Conservation (phyloP, 495 filamentous ascomycete species). For the Aspergillus asperescens region DNA sequence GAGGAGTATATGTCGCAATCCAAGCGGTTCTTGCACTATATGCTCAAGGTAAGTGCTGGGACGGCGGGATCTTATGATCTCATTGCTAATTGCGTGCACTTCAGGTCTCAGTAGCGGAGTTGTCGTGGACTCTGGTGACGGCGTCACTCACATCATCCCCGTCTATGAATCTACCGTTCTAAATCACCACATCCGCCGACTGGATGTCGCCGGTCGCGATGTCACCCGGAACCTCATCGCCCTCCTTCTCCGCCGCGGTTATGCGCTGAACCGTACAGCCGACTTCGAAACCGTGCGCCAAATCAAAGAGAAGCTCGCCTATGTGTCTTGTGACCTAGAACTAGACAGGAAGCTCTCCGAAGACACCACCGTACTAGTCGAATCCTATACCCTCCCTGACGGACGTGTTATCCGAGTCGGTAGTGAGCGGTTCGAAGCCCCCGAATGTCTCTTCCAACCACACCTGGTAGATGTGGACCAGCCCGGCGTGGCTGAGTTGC, state of each 20-base stretch:
- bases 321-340: slow-evolving; percentile 97
- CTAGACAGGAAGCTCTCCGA: slow-evolving; percentile 93
- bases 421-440: slow-evolving; percentile 94
- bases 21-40: slow-evolving; percentile 97
- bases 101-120: slow-evolving; percentile 88
- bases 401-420: slow-evolving; percentile 93
- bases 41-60: slow-evolving; percentile 66
- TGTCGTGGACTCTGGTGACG: slow-evolving; percentile 96
- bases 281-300: slow-evolving; percentile 99
- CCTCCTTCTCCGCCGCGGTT: slow-evolving; percentile 88
- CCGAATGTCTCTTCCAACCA: slow-evolving; percentile 98
- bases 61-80: not conserved
- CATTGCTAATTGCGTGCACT: not conserved
- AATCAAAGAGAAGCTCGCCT: slow-evolving; percentile 99
- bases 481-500: slow-evolving; percentile 89
- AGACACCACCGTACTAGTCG: slow-evolving; percentile 95
- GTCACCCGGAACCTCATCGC: slow-evolving; percentile 96
- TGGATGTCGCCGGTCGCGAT: slow-evolving; percentile 95
- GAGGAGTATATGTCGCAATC: slow-evolving; percentile 96
- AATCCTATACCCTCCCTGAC: slow-evolving; percentile 94
- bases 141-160: slow-evolving; percentile 96
- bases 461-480: slow-evolving; percentile 98
- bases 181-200: slow-evolving; percentile 87
- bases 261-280: slow-evolving; percentile 95
- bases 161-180: slow-evolving; percentile 97